phyloP scores from a whole-genome alignment of 306 rosid species.

The Sicyos baderoa region DNA sequence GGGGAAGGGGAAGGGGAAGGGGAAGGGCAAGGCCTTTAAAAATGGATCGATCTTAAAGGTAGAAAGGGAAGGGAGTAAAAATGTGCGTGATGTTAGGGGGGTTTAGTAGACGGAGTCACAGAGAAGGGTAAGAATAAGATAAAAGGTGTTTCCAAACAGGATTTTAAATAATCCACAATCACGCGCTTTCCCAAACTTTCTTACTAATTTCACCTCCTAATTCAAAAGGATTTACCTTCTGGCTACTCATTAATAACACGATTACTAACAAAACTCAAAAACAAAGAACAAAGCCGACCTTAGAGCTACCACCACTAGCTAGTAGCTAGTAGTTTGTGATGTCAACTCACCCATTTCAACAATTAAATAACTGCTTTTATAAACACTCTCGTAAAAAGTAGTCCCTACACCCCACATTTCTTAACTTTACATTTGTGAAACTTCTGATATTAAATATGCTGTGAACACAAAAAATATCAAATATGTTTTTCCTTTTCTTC shows the following conservation, averaged over 20 bases:
- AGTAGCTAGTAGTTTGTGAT: not conserved
- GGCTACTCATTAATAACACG: not conserved
- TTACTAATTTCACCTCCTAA: not conserved
- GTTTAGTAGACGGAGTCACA: constrained; percentile 51
- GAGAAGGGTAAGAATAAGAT: not conserved
- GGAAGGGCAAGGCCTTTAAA: no score
- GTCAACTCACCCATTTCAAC: not conserved
- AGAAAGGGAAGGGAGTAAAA: constrained; percentile 54
- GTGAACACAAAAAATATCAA: no score
- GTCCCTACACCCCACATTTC: no score
- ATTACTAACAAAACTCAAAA: not conserved
- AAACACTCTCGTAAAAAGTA: no score
- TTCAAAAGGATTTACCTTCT: not conserved
- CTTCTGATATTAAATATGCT: no score
- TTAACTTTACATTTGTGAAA: no score
- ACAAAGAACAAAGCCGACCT: not conserved
- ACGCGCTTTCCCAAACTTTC: constrained; percentile 8
- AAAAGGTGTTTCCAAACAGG: constrained; percentile 13
- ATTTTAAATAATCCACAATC: not conserved
- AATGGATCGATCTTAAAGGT: no score
- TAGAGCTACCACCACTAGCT: not conserved
- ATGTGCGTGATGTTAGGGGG: constrained; percentile 59
- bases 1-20: no score
- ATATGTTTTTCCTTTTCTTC: no score
- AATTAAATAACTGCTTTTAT: not conserved